These are phyloP conservation scores for Pholiota microspora DNA, from an alignment of 768 basidiomycete genomes.

Conservation along the genomic window DNA sequence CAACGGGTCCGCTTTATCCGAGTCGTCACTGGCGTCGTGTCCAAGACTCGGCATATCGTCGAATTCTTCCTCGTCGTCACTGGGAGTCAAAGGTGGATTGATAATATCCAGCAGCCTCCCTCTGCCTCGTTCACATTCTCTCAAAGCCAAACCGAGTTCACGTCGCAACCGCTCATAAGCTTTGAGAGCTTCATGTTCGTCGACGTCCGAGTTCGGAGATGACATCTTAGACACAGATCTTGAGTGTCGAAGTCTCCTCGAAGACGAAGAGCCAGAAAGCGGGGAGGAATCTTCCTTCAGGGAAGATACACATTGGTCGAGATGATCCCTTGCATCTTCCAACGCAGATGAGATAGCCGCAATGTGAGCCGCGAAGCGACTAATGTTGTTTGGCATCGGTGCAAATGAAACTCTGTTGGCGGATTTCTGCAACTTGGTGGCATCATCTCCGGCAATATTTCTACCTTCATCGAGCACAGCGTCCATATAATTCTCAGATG, in stretches of 20 bases:
- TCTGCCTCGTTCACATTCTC: conserved; percentile 81
- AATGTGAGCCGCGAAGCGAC: conserved; percentile 72
- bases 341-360: conserved; percentile 67
- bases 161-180: conserved; percentile 75
- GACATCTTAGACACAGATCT: conserved; percentile 15
- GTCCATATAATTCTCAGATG: conserved; percentile 3
- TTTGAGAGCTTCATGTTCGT: conserved; percentile 52
- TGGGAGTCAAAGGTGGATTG: conserved; percentile 33
- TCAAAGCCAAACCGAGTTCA: conserved; percentile 73
- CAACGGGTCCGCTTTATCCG: conserved; percentile 46
- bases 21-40: conserved; percentile 53
- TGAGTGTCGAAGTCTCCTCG: conserved; percentile 14
- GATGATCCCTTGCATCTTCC: conserved; percentile 66
- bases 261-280: conserved; percentile 16
- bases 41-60: conserved; percentile 51
- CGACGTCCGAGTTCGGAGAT: conserved; percentile 12
- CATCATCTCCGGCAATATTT: conserved; percentile 3
- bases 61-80: conserved; percentile 37
- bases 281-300: conserved; percentile 42
- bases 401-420: conserved; percentile 52
- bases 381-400: conserved; percentile 66
- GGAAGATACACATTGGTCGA: conserved; percentile 60
- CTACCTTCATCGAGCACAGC: neutral
- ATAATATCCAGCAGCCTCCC: conserved; percentile 60
- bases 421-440: conserved; percentile 10